Conservation (phyloP, 1,139 yeast genomes). For the Komagataea norvegica region DNA sequence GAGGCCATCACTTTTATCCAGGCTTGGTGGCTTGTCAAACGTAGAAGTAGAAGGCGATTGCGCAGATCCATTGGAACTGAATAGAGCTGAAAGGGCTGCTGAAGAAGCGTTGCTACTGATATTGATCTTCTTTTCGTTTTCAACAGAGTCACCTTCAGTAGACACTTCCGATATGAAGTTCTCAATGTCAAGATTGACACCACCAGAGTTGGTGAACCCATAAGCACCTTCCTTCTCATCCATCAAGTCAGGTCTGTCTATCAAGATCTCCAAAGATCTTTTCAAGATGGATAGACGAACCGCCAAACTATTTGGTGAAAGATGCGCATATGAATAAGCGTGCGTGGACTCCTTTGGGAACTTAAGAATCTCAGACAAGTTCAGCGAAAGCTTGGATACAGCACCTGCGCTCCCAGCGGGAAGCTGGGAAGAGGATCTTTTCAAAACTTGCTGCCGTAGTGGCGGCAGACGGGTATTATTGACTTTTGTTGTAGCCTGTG, state of each 20-base stretch:
- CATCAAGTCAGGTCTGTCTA: slow-evolving; percentile 56
- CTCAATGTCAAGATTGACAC: slow-evolving; percentile 24
- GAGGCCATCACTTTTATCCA: slow-evolving; percentile 16
- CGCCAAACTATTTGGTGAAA: slow-evolving; percentile 76
- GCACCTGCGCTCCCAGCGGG: slow-evolving; percentile 15
- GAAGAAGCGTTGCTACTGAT: slow-evolving; percentile 47
- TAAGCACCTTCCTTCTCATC: slow-evolving; percentile 6
- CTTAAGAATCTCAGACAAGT: slow-evolving; percentile 37
- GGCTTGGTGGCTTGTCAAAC: background rate
- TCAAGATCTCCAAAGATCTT: slow-evolving; percentile 66
- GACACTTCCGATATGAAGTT: slow-evolving; percentile 22
- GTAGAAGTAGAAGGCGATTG: slow-evolving; percentile 10
- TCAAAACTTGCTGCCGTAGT: slow-evolving; percentile 12
- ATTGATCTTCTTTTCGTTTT: slow-evolving; percentile 36
- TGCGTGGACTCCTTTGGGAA: slow-evolving; percentile 80
- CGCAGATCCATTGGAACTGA: slow-evolving; percentile 26
- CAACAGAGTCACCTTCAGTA: slow-evolving; percentile 17
- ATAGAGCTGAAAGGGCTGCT: slow-evolving; percentile 59
- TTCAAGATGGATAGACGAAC: slow-evolving; percentile 70
- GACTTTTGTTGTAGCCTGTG: no score
- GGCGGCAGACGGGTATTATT: no score
- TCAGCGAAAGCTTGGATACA: slow-evolving; percentile 23
- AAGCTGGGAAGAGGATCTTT: background rate
- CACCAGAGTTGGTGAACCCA: slow-evolving; percentile 10
- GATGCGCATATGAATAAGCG: slow-evolving; percentile 79